Evolutionary conservation across 192 early-diverging fungal species (phyloP), one percentile per base, ranked within the genome.

Genomic region (Jimgerdemannia lactiflua): DNA sequence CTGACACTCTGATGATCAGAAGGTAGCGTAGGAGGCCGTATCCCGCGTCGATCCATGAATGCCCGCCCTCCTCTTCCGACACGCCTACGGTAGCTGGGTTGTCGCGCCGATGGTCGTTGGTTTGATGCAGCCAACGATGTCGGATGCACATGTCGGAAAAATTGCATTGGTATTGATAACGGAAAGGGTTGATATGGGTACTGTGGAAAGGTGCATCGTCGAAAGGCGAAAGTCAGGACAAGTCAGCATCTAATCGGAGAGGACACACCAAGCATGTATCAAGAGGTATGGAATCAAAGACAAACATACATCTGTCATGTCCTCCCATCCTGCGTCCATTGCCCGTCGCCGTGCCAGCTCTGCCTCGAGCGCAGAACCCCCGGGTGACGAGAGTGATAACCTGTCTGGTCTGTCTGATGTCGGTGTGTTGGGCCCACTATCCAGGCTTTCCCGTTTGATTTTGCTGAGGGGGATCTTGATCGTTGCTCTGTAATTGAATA

Each of bases 1-100:
- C 67, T 41, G 67, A 29, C 6, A n/a, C 43, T 39, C 14, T 10
- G 70, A 70, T 8, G 43, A 19, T 59, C 49, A 59, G 49, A 59
- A 59, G 49, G 49, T 59, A 59, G 14, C 49, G 49, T 10, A 14
- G 14, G 40, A 42, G 79, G 77, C 14, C 71, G 66, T 9, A 76
- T 73, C 39, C 76, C 74, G 14, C 87, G 86, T 20, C 94, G 88
- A 82, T 95, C 94, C 42, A 95, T 85, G 64, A 90, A 83, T 9
- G 92, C 82, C 42, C 94, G 84, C n/a, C 94, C 94, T 39, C 94
- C 93, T 69, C 94, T 86, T 10, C 94, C 94, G 40, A 94, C 69
- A 29, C 94, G 84, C 73, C 82, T 86, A 65, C 93, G 79, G 49
- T 83, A 89, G 40, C 71, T n/a, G 41, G 77, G 71, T 70, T 80